Base-by-base conservation (phyloP, 768 basidiomycete species). In the Polyporus arcularius region DNA sequence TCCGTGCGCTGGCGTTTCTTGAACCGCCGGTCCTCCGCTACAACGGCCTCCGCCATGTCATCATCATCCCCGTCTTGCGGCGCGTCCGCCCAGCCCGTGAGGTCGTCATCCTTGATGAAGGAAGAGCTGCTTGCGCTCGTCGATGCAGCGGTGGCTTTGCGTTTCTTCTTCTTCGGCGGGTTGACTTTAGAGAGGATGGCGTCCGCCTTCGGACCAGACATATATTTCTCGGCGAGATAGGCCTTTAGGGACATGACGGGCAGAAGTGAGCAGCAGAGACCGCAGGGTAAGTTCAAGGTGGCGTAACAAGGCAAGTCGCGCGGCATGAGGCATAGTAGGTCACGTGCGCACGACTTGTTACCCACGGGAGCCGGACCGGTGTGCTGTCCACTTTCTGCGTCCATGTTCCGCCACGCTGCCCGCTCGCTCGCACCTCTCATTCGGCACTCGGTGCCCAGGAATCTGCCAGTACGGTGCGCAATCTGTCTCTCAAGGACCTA, bases 161-260 rank as follows among this genome's bases (percentile, higher is more conserved):
- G 82, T 75, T 90, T 93, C 80, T 92, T 93, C 78, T 89, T 91
- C 74, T 88, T 89, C 71, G 75, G 73, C 60, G 73, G 75, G 15
- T 81, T 82, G 0, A 82, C 73, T 47, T 85, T 85, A 4, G 94
- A 80, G 8, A 98, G 80, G 63, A 98, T 98, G 6, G 94, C 95
- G 66, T 98, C 96, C 2, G 96, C 94, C 69, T 98, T 98, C 0
- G 93, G 86, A 1, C 96, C 96, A 5, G 94, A 88, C 95, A 98
- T 96, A 78, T 98, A 98, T 63, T 92, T 93, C 65, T 88, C 83
- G 0, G 93, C 93, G 16, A 96, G 82, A 72, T 96, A 96, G 26
- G 91, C 80, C 72, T 94, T 88, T 78, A 96, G 82, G 42, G 65
- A 68, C 60, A 61, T 61, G 53, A 60, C 54, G 53, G 38, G 35